These are phyloP conservation scores for Trypanosomatidae sp. DNA, from an alignment of 208 protist genomes.

Conservation along the genomic window DNA sequence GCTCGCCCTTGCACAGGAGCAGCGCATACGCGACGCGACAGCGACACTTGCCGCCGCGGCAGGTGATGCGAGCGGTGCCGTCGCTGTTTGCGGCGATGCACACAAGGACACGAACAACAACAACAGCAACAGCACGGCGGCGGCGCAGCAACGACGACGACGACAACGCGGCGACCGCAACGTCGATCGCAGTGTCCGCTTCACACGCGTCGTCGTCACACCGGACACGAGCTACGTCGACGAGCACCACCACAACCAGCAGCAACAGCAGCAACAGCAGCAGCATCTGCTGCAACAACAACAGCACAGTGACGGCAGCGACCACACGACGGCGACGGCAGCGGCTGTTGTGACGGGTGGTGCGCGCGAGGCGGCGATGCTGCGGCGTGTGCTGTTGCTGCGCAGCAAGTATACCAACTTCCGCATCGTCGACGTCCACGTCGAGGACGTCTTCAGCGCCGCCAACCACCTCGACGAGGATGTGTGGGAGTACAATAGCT, in stretches of 20 bases:
- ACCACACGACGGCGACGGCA: not conserved
- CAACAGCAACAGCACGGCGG: too few relatives aligned
- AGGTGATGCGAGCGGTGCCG: too few relatives aligned
- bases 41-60: too few relatives aligned
- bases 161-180: too few relatives aligned
- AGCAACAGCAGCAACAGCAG: not conserved
- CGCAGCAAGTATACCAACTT: conserved; percentile 67
- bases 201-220: not conserved
- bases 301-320: not conserved
- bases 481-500: conserved; percentile 80
- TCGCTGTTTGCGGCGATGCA: too few relatives aligned
- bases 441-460: conserved; percentile 81
- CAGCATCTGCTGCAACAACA: not conserved
- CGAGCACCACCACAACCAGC: not conserved
- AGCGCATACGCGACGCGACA: too few relatives aligned
- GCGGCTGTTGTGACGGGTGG: not conserved
- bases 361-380: conserved; percentile 35
- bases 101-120: too few relatives aligned
- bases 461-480: conserved; percentile 67
- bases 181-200: not conserved
- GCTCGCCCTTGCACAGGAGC: too few relatives aligned
- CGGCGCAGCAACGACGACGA: too few relatives aligned
- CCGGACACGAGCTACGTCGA: not conserved
- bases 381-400: conserved; percentile 51
- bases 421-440: conserved; percentile 24